These are phyloP conservation scores for Ciborinia camelliae DNA, from an alignment of 2,329 filamentous ascomycete genomes.

Conservation along the genomic window DNA sequence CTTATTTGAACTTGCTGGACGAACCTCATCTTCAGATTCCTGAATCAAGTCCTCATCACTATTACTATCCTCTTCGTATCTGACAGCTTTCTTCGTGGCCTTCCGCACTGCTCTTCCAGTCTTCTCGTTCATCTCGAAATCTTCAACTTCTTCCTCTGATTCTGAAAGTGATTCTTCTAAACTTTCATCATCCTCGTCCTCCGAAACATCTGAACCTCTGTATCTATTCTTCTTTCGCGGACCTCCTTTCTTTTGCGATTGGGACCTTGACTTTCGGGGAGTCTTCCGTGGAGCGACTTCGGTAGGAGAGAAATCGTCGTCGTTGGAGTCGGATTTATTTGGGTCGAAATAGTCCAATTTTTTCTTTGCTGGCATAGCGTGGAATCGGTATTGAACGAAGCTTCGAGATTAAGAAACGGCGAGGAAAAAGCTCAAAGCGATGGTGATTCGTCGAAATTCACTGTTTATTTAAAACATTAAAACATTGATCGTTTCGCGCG, in stretches of 20 bases:
- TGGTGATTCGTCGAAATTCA: conserved; percentile 5
- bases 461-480: conserved; percentile 16
- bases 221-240: conserved; percentile 47
- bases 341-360: conserved; percentile 63
- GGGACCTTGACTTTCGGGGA: conserved; percentile 39
- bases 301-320: conserved; percentile 61
- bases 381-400: neutral
- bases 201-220: conserved; percentile 59
- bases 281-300: conserved; percentile 47
- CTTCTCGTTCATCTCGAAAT: conserved; percentile 44
- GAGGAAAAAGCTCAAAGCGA: neutral
- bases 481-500: conserved; percentile 16
- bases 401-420: neutral
- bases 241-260: conserved; percentile 32
- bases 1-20: conserved; percentile 30
- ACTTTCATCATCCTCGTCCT: conserved; percentile 54
- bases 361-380: conserved; percentile 35
- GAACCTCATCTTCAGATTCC: conserved; percentile 30
- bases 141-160: conserved; percentile 41
- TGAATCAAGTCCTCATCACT: conserved; percentile 39
- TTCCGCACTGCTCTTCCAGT: conserved; percentile 50
- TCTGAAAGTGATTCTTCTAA: conserved; percentile 50
- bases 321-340: conserved; percentile 63
- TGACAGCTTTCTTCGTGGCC: conserved; percentile 45
- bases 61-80: conserved; percentile 48